Evolutionary conservation across 768 basidiomycete genomes (phyloP).

Genomic region (Calocera viscosa): DNA sequence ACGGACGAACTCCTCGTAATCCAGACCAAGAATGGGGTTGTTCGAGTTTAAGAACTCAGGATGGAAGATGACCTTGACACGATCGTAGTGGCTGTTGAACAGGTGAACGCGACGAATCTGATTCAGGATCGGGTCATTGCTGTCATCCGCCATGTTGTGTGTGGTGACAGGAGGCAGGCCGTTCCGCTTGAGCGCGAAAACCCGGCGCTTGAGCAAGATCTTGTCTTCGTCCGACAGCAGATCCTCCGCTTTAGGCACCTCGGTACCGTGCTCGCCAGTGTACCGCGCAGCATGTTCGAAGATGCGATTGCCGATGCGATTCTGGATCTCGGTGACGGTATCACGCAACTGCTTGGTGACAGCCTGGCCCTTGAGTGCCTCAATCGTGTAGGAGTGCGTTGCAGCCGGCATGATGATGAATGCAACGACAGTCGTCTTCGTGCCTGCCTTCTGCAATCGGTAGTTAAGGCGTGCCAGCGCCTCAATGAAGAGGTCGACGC

Average conservation of each 20-base stretch:
- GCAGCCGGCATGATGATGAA: slow-evolving; percentile 99
- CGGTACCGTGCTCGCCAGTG: slow-evolving; percentile 68
- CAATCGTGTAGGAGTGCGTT: slow-evolving; percentile 93
- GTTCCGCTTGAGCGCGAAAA: slow-evolving; percentile 90
- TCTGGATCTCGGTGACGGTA: slow-evolving; percentile 90
- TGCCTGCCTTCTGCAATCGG: slow-evolving; percentile 47
- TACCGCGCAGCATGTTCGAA: slow-evolving; percentile 92
- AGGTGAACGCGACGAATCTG: slow-evolving; percentile 88
- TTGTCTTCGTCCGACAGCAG: slow-evolving; percentile 86
- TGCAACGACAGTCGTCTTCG: slow-evolving; percentile 78
- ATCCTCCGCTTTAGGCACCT: slow-evolving; percentile 56
- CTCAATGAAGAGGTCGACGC: slow-evolving; percentile 99
- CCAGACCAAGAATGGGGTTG: slow-evolving; percentile 91
- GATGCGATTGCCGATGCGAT: slow-evolving; percentile 77
- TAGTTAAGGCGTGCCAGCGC: slow-evolving; percentile 74
- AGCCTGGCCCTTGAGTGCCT: slow-evolving; percentile 93
- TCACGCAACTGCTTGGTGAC: slow-evolving; percentile 94
- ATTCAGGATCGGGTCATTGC: slow-evolving; percentile 82
- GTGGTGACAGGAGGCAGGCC: slow-evolving; percentile 93
- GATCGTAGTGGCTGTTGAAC: slow-evolving; percentile 77
- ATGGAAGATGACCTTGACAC: slow-evolving; percentile 97
- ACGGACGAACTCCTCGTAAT: slow-evolving; percentile 98
- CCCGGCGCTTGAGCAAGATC: slow-evolving; percentile 86
- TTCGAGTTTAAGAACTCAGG: slow-evolving; percentile 97
- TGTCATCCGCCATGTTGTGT: slow-evolving; percentile 96